Conservation (phyloP, 1,284 basidiomycete species). For the Trichosporon sp. region DNA sequence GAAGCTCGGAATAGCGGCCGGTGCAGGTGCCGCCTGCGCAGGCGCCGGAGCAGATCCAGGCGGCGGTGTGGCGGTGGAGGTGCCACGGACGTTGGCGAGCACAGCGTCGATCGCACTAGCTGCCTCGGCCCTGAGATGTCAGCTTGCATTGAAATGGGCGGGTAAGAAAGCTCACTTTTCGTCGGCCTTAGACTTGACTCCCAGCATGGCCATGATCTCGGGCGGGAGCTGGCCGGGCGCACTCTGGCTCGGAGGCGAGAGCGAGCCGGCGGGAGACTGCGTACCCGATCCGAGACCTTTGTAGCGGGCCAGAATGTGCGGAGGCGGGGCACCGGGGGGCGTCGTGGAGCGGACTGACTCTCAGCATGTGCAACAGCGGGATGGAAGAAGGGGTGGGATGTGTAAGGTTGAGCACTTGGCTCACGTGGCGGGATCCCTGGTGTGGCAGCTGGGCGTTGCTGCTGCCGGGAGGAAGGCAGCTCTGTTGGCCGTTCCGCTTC, state of each 20-base stretch:
- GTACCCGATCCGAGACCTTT: not conserved
- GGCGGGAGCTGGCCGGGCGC: constrained; percentile 28
- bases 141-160: not conserved
- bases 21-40: constrained; percentile 5
- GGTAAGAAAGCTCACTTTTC: constrained; percentile 8
- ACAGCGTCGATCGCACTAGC: constrained; percentile 17
- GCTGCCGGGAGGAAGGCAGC: too few species aligned
- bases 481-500: too few species aligned
- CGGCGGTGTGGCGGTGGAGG: not conserved
- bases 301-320: constrained; percentile 17
- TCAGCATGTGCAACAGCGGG: constrained; percentile 9
- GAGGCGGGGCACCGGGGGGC: constrained; percentile 14
- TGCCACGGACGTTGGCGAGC: constrained; percentile 13
- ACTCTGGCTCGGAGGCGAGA: not conserved
- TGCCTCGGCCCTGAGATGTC: constrained; percentile 4
- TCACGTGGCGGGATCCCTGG: not conserved
- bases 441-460: not conserved
- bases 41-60: not conserved
- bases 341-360: constrained; percentile 20
- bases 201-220: constrained; percentile 40
- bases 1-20: constrained; percentile 11
- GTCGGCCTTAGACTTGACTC: constrained; percentile 23
- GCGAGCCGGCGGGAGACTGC: not conserved
- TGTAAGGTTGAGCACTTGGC: not conserved
- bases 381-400: not conserved